These are phyloP conservation scores for Arachnopeziza araneosa DNA, from an alignment of 2,329 filamentous ascomycete species.

Conservation along the genomic window DNA sequence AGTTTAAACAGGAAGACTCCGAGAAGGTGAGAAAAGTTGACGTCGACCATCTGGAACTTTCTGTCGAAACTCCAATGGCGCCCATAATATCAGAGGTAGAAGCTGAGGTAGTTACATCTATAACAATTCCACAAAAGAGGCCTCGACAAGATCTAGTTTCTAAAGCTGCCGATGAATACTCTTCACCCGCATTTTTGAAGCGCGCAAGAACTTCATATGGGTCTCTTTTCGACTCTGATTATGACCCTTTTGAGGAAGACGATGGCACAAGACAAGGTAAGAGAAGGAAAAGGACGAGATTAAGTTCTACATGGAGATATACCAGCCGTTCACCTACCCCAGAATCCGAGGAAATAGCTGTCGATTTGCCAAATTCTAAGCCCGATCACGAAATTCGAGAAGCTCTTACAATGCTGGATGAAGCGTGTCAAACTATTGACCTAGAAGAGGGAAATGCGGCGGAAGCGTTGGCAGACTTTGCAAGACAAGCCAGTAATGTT, in stretches of 20 bases:
- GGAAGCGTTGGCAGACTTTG: conserved; percentile 17
- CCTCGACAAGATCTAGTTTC: neutral
- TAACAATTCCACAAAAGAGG: neutral
- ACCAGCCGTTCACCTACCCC: conserved; percentile 67
- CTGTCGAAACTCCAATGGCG: conserved; percentile 9
- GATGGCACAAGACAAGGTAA: conserved; percentile 54
- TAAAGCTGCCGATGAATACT: conserved; percentile 47
- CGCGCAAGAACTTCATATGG: conserved; percentile 64
- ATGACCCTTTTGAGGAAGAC: conserved; percentile 64
- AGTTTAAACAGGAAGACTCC: conserved; percentile 43
- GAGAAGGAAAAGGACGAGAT: conserved; percentile 65
- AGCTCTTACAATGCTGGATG: conserved; percentile 32
- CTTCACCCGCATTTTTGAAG: conserved; percentile 77
- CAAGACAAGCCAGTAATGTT: conserved; percentile 19
- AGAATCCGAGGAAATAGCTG: conserved; percentile 33
- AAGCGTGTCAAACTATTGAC: conserved; percentile 37
- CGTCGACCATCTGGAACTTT: conserved; percentile 41
- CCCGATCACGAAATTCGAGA: neutral
- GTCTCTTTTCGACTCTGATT: conserved; percentile 55
- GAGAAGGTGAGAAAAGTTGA: conserved; percentile 45
- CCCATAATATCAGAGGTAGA: neutral
- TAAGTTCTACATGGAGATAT: conserved; percentile 68
- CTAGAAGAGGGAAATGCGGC: conserved; percentile 23
- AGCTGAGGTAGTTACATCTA: neutral
- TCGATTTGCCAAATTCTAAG: conserved; percentile 1